Evolutionary conservation across 345 rosid genomes (phyloP).

Genomic region (Hibiscus syriacus): DNA sequence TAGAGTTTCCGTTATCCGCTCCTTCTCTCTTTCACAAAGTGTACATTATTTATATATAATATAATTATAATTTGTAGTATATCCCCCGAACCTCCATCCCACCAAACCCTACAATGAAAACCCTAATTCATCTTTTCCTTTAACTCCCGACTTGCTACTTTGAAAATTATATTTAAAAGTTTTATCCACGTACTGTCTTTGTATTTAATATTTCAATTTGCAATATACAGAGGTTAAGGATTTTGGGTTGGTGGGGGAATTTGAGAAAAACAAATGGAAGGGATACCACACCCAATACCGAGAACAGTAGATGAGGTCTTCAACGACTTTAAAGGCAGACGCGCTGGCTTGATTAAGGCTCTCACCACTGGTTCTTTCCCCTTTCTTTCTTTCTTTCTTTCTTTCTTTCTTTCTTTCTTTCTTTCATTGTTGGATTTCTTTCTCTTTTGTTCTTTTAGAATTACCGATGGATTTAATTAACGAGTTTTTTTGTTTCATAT

Average conservation of each 20-base stretch:
- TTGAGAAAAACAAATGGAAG: constrained; percentile 32
- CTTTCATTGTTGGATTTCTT: not conserved
- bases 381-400: not conserved
- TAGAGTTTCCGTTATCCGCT: too few species aligned
- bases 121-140: not conserved
- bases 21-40: not conserved
- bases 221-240: not conserved
- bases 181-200: not conserved
- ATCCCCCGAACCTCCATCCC: not conserved
- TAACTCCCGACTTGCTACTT: not conserved
- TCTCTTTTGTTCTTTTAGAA: not conserved
- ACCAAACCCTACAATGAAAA: constrained; percentile 3
- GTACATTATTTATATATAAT: not conserved
- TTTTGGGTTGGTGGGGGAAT: not conserved
- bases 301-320: constrained; percentile 94
- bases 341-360: constrained; percentile 87
- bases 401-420: too few species aligned
- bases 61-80: not conserved
- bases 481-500: not conserved
- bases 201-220: not conserved
- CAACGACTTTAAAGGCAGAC: constrained; percentile 85
- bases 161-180: not conserved
- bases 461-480: not conserved
- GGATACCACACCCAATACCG: constrained; percentile 65
- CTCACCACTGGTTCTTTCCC: constrained; percentile 53